phyloP scores from a whole-genome alignment of 257 asterid species.

The Fraxinus anomala region DNA sequence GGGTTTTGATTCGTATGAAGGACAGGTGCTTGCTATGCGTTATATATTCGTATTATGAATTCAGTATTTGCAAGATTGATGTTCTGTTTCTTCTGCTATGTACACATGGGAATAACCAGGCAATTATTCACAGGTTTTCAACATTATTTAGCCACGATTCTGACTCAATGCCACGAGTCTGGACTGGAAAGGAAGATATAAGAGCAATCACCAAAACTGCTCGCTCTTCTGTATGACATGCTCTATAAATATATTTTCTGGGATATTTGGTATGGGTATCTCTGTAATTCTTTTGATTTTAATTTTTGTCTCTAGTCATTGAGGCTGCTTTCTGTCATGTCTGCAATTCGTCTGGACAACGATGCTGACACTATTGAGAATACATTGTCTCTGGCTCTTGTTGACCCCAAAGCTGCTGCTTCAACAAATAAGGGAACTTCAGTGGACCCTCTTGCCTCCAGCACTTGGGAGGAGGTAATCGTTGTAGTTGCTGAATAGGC shows the following conservation, averaged over 20 bases:
- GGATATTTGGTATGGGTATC: slow-evolving; percentile 13
- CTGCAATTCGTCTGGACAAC: slow-evolving; percentile 78
- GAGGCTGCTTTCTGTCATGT: slow-evolving; percentile 80
- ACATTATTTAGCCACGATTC: slow-evolving; percentile 68
- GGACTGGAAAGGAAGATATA: slow-evolving; percentile 88
- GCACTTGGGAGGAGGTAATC: slow-evolving; percentile 86
- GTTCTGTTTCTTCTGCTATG: background rate
- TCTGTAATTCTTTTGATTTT: slow-evolving; percentile 6
- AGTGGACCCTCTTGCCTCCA: slow-evolving; percentile 80
- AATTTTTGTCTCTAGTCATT: slow-evolving; percentile 55
- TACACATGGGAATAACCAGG: slow-evolving; percentile 27
- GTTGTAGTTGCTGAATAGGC: background rate
- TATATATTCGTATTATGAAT: background rate
- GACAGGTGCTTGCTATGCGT: slow-evolving; percentile 56
- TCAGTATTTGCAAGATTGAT: slow-evolving; percentile 7
- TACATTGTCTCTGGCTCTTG: slow-evolving; percentile 67
- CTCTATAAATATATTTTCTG: slow-evolving; percentile 21
- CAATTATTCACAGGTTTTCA: slow-evolving; percentile 51
- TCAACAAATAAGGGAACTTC: slow-evolving; percentile 56
- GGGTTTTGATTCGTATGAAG: slow-evolving; percentile 87
- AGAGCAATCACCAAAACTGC: slow-evolving; percentile 75
- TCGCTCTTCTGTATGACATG: slow-evolving; percentile 63
- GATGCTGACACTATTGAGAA: slow-evolving; percentile 67
- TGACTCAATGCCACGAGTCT: slow-evolving; percentile 81
- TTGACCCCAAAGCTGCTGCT: slow-evolving; percentile 60